Base-by-base conservation (phyloP, 2,329 filamentous ascomycete genomes). In the Raffaelea arxii region DNA sequence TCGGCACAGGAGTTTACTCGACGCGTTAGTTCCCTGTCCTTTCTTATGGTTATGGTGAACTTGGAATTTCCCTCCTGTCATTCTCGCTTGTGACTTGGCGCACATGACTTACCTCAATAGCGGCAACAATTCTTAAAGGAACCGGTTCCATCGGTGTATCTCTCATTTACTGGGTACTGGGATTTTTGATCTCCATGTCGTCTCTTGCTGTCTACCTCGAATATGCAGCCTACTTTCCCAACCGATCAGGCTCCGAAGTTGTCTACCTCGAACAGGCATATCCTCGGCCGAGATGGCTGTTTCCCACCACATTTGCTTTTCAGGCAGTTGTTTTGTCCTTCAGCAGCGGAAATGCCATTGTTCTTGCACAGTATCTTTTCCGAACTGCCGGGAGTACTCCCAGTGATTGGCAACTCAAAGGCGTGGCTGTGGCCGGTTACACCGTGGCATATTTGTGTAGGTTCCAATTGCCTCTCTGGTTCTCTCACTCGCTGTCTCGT, bases 261-360 rank as follows among this genome's bases (percentile, higher is more conserved):
- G 80, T 82, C 0, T 84, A 83, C 53, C 68, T 85, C 1, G 81
- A 85, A 54, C 81, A 85, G 55, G 75, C 78, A 0, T 85, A 74
- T 51, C 80, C 80, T 1, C 69, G 77, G 1, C 81, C 81, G 0
- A 74, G 69, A 47, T 81, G 78, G 56, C 70, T 85, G 50, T 77
- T 84, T 41, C 78, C 80, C 0, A 77, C 77, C 0, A 68, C 78
- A 0, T 84, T 80, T 56, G 80, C 81, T 0, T 73, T 82, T 4
- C 77, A 81, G 56, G 71, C 73, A 0, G 77, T 84, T 2, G 58
- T 80, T 2, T 62, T 85, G 4, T 82, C 80, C 0, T 85, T 84
- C 52, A 77, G 75, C 51, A 80, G 77, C 52, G 76, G 77, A 27
- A 84, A 85, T 57, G 71, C 78, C 1, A 75, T 84, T 69, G 78